Percentiles rank a stretch among this genome's conserved stretches.
These are phyloP conservation scores for Mucor indicus DNA, from an alignment of 371 early-diverging fungal species.

Conservation along the genomic window DNA sequence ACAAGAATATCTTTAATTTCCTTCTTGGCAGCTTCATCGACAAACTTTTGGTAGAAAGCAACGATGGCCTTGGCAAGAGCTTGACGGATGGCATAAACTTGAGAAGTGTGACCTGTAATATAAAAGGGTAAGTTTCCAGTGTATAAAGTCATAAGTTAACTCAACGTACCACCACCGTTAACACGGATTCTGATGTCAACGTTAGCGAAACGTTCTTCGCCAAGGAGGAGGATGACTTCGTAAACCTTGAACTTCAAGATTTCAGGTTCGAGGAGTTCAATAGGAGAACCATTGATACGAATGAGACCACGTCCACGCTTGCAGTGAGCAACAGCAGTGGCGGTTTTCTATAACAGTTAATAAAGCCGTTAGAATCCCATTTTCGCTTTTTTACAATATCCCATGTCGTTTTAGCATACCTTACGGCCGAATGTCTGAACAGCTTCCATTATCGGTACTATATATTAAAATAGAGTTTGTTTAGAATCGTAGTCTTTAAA, in stretches of 20 bases:
- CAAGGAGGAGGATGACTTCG: conserved; percentile 96
- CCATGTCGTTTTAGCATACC: conserved; percentile 29
- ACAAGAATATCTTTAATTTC: not conserved
- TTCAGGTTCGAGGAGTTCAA: conserved; percentile 94
- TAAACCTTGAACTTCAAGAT: conserved; percentile 96
- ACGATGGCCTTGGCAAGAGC: conserved; percentile 99
- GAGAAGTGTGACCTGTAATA: conserved; percentile 49
- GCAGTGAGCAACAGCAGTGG: conserved; percentile 92
- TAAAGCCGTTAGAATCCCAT: too few relatives aligned
- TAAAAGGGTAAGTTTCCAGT: not conserved
- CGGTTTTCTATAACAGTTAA: conserved; percentile 81
- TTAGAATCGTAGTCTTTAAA: conserved; percentile 11
- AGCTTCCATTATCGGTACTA: conserved; percentile 48
- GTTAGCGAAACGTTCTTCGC: conserved; percentile 92
- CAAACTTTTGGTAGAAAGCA: conserved; percentile 98
- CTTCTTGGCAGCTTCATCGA: conserved; percentile 97
- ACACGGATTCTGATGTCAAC: conserved; percentile 98
- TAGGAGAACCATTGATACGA: conserved; percentile 92
- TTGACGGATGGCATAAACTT: conserved; percentile 60
- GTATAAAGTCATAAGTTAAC: not conserved
- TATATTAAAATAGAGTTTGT: conserved; percentile 2
- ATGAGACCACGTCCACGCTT: not conserved
- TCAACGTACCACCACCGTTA: conserved; percentile 90
- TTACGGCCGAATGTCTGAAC: conserved; percentile 59
- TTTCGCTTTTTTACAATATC: not conserved